Conservation (phyloP, 192 early-diverging fungal genomes). For the Cetraspora pellucida region DNA sequence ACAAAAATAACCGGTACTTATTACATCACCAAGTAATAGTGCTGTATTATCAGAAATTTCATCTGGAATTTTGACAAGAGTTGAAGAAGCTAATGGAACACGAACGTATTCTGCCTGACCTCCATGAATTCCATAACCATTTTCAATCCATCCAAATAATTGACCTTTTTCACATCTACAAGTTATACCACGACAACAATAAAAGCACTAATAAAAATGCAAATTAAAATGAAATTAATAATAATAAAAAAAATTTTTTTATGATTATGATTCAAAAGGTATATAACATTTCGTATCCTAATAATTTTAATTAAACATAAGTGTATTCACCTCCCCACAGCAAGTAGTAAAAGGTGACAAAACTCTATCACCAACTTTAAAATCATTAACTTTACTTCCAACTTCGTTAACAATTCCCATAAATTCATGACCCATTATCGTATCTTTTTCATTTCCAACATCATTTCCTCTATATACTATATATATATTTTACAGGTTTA, state of each 20-base stretch:
- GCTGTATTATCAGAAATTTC: constrained; percentile 44
- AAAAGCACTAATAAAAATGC: constrained; percentile 22
- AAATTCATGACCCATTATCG: constrained; percentile 59
- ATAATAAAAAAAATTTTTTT: no score
- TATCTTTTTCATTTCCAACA: constrained; percentile 44
- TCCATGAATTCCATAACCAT: constrained; percentile 49
- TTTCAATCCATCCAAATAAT: constrained; percentile 46
- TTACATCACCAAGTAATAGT: constrained; percentile 55
- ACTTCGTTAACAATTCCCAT: constrained; percentile 49
- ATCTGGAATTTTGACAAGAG: constrained; percentile 46
- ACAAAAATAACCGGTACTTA: constrained; percentile 59
- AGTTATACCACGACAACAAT: constrained; percentile 45
- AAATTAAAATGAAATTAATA: background rate
- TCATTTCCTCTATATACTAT: constrained; percentile 46
- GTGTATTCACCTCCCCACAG: constrained; percentile 27
- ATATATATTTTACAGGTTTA: no score
- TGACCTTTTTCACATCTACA: constrained; percentile 53
- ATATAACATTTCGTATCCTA: background rate
- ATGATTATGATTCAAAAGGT: background rate
- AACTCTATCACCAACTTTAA: constrained; percentile 49
- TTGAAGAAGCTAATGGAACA: constrained; percentile 52
- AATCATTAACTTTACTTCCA: constrained; percentile 39
- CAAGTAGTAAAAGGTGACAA: constrained; percentile 52
- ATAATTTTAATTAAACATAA: background rate
- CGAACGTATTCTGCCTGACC: constrained; percentile 59